A percentile compares a stretch with the other conserved stretches of the same genome.
phyloP scores from a whole-genome alignment of 306 rosid genomes.

The Cotoneaster glaucophyllus region DNA sequence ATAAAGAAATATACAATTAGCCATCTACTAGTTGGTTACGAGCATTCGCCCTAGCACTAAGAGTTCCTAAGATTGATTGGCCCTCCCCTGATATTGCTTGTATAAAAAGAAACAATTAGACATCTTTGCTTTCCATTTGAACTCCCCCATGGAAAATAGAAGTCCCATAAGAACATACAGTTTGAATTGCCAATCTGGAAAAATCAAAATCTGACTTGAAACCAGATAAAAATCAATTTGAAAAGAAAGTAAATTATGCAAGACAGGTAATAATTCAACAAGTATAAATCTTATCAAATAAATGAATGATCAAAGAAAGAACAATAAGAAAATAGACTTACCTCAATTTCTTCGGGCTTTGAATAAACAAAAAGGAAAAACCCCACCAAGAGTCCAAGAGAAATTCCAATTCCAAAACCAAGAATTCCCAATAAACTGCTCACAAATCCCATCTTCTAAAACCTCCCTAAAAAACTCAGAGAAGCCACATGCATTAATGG shows the following conservation, averaged over 20 bases:
- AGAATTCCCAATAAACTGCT: constrained; percentile 54
- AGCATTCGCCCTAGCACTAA: too few relatives aligned
- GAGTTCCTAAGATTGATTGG: too few relatives aligned
- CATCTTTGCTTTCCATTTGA: too few relatives aligned
- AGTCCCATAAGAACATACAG: neutral
- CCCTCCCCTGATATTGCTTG: too few relatives aligned
- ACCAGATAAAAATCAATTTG: neutral
- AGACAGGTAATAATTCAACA: neutral
- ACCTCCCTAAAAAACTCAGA: neutral
- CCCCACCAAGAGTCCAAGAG: constrained; percentile 73
- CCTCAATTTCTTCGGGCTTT: constrained; percentile 55
- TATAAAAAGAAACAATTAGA: too few relatives aligned
- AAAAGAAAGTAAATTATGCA: neutral
- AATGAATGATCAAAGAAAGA: constrained; percentile 1
- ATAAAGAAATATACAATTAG: too few relatives aligned
- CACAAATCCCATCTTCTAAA: constrained; percentile 48
- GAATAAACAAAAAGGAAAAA: constrained; percentile 72
- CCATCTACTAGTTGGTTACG: too few relatives aligned
- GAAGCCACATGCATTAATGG: neutral
- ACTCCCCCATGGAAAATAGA: neutral
- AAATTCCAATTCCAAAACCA: constrained; percentile 73
- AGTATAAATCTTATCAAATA: neutral
- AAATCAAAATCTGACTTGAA: neutral
- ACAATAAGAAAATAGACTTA: constrained; percentile 7
- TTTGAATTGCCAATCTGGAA: neutral